Conservation (phyloP, 441 rosid genomes). For the Populus trichocarpa region DNA sequence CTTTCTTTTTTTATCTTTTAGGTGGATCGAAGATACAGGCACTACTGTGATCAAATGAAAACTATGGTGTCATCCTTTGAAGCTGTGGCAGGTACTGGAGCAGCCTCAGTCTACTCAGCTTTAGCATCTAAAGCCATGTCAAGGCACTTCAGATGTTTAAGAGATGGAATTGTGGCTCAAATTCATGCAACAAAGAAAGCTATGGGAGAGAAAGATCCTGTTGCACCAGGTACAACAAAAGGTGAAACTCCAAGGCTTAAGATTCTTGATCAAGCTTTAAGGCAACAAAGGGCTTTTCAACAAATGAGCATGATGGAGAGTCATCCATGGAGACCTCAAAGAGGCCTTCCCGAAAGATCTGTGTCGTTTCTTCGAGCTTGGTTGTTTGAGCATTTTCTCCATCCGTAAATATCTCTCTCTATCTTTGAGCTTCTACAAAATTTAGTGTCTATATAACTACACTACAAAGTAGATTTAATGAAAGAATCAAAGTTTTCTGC, state of each 20-base stretch:
- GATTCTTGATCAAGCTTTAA: slow-evolving; percentile 69
- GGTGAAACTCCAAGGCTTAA: slow-evolving; percentile 90
- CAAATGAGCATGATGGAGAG: slow-evolving; percentile 91
- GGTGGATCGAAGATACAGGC: slow-evolving; percentile 88
- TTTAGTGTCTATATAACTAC: slow-evolving; percentile 13
- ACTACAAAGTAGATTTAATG: slow-evolving; percentile 39
- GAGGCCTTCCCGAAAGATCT: slow-evolving; percentile 93
- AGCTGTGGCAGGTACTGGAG: slow-evolving; percentile 66
- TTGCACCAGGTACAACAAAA: slow-evolving; percentile 56
- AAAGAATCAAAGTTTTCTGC: slow-evolving; percentile 45
- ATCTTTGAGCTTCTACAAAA: neutral
- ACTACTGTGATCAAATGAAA: slow-evolving; percentile 93
- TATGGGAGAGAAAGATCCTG: slow-evolving; percentile 85
- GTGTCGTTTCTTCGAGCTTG: slow-evolving; percentile 95
- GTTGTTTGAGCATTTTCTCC: slow-evolving; percentile 96
- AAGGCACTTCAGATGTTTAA: slow-evolving; percentile 83
- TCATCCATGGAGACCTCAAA: slow-evolving; percentile 98
- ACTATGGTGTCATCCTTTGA: slow-evolving; percentile 75
- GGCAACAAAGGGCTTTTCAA: slow-evolving; percentile 84
- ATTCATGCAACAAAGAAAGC: slow-evolving; percentile 78
- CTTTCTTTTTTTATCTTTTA: slow-evolving; percentile 8
- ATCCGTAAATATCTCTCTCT: slow-evolving; percentile 65
- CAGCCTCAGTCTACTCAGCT: slow-evolving; percentile 77
- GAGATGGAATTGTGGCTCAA: slow-evolving; percentile 78
- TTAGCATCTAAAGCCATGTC: slow-evolving; percentile 98